Base-by-base conservation (phyloP, 2,329 filamentous ascomycete genomes). In the Aspergillus intermedius region DNA sequence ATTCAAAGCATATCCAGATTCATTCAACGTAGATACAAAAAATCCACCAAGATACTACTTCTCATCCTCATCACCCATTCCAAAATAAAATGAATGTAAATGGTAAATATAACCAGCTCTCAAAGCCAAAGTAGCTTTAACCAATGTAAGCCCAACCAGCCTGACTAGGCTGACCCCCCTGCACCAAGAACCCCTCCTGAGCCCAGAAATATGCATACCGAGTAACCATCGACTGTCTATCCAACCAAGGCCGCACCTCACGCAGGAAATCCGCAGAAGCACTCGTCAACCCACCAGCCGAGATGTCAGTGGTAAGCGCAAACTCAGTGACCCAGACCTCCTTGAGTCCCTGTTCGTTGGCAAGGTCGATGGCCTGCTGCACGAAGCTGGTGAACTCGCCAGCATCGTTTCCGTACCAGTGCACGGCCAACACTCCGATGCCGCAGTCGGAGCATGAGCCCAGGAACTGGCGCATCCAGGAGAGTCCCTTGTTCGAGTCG, bases 281-380 rank as follows among this genome's bases (percentile, higher is more conserved):
- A 13, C 58, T 49, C 3, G 59, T 46, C 2, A 59, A 44, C 1
- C 56, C 47, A 12, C 60, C 52, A 5, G 53, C 57, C 7, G 17
- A 12, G 7, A 60, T 21, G 41, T 64, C 63, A 9, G 60, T 58
- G 44, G 49, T 64, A 35, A 69, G 63, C 7, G 64, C 68, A 52
- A 74, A 75, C 56, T 76, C 73, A 1, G 73, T 72, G 15, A 75
- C 51, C 73, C 73, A 76, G 50, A 75, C 63, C 42, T 69, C 65
- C n/a, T 55, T 41, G 28, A 75, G 63, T 17, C 54, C 56, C 45
- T 72, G 56, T 10, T 61, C 43, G 3, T 48, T 37, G 1, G 68
- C 71, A 7, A 70, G 54, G 7, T 53, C 45, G 46, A 69, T 62
- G 15, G 71, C 68, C 40, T 66, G 48, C 10, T 56, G 47, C 37